Evolutionary conservation across 495 filamentous ascomycete species (phyloP).

Genomic region (Aspergillus coremiiformis): DNA sequence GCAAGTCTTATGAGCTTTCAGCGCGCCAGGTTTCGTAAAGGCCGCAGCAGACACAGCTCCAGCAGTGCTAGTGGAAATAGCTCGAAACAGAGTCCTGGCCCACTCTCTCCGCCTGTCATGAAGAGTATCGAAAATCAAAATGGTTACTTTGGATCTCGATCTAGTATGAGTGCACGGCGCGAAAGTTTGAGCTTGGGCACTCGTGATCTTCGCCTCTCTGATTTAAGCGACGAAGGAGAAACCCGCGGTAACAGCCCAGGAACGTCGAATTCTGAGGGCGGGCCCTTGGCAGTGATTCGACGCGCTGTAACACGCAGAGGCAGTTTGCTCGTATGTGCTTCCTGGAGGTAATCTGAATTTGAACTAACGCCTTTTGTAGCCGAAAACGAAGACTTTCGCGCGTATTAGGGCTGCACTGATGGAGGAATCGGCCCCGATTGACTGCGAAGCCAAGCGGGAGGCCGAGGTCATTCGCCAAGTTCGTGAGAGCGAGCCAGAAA

Average conservation of each 20-base stretch:
- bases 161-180: constrained; percentile 52
- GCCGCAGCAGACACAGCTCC: constrained; percentile 56
- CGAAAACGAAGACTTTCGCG: constrained; percentile 91
- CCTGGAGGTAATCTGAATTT: not conserved
- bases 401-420: constrained; percentile 82
- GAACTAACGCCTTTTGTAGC: constrained; percentile 39
- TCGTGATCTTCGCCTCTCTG: constrained; percentile 77
- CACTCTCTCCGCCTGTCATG: constrained; percentile 56
- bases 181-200: constrained; percentile 84
- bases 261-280: constrained; percentile 34
- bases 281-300: constrained; percentile 45
- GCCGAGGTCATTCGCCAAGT: constrained; percentile 93
- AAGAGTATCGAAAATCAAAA: constrained; percentile 51
- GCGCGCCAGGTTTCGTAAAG: constrained; percentile 49
- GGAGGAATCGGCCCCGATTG: constrained; percentile 80
- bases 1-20: constrained; percentile 72
- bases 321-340: constrained; percentile 67
- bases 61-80: constrained; percentile 65
- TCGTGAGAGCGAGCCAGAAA: constrained; percentile 58
- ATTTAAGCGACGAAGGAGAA: constrained; percentile 73
- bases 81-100: constrained; percentile 59
- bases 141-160: constrained; percentile 41
- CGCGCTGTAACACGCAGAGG: constrained; percentile 76
- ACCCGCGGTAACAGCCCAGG: constrained; percentile 40
- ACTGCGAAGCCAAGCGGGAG: constrained; percentile 83